A percentile compares a stretch with the other conserved stretches of the same genome.
phyloP scores from a whole-genome alignment of 2,329 filamentous ascomycete species.

The Fusarium clavum region DNA sequence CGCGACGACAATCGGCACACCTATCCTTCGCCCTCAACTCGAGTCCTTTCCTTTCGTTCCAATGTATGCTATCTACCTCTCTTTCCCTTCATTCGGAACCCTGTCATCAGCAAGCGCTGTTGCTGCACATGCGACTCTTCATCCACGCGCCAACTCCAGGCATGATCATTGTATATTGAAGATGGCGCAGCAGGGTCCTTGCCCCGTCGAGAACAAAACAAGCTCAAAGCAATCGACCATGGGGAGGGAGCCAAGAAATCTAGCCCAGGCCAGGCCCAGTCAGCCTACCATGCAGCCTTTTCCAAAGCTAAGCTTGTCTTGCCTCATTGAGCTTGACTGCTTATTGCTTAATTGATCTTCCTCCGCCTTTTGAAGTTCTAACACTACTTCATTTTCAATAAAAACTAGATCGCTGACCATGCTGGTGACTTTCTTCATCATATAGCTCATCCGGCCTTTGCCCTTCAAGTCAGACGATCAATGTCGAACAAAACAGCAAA shows the following conservation, averaged over 20 bases:
- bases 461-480: conserved; percentile 45
- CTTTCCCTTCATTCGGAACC: neutral
- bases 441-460: conserved; percentile 45
- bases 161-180: conserved; percentile 1
- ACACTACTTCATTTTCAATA: neutral
- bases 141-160: conserved; percentile 14
- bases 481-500: conserved; percentile 49
- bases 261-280: conserved; percentile 28
- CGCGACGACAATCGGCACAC: conserved; percentile 4
- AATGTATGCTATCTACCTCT: neutral
- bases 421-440: conserved; percentile 43
- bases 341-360: conserved; percentile 15
- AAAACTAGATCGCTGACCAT: conserved; percentile 46
- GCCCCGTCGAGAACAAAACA: conserved; percentile 14
- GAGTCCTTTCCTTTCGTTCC: neutral
- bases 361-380: conserved; percentile 13
- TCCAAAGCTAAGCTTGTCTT: conserved; percentile 15
- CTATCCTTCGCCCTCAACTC: neutral
- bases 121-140: neutral
- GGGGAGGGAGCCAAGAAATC: conserved; percentile 29
- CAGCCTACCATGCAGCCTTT: conserved; percentile 32
- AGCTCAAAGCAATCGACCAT: conserved; percentile 28
- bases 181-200: conserved; percentile 34
- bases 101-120: conserved; percentile 21
- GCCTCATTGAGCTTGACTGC: conserved; percentile 19